Conservation (phyloP, 75 land plant genomes). For the Cryptomeria japonica region DNA sequence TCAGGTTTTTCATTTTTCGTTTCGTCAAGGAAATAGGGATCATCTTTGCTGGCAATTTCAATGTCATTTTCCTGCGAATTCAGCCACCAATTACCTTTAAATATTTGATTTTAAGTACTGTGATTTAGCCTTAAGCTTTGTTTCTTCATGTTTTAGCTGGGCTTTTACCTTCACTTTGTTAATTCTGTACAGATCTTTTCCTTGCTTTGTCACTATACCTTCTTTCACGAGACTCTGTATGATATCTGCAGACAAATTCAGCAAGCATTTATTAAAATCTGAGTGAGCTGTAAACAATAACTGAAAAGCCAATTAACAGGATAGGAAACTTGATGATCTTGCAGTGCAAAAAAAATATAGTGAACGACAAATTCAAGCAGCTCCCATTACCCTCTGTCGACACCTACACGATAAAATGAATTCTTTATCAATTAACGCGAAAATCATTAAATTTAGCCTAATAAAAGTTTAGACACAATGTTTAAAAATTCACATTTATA, state of each 20-base stretch:
- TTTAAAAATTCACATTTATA: background rate
- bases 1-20: constrained; percentile 7
- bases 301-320: background rate
- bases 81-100: background rate
- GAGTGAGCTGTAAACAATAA: background rate
- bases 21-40: constrained; percentile 18
- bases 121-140: background rate
- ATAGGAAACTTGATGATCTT: background rate
- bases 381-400: constrained; percentile 54
- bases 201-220: constrained; percentile 36
- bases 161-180: constrained; percentile 40
- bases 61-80: constrained; percentile 20
- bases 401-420: constrained; percentile 28
- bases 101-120: background rate
- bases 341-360: background rate
- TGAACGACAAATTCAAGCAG: background rate
- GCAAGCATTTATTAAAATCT: background rate
- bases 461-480: background rate
- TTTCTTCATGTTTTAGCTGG: background rate
- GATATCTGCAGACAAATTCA: constrained; percentile 39
- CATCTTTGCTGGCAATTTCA: constrained; percentile 53
- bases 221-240: constrained; percentile 55
- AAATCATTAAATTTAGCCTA: background rate
- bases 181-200: constrained; percentile 52
- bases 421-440: background rate